Percentiles rank a stretch among this genome's conserved stretches.
Conservation (phyloP, 202 grass and related monocot genomes). For the Panicum hallii region DNA sequence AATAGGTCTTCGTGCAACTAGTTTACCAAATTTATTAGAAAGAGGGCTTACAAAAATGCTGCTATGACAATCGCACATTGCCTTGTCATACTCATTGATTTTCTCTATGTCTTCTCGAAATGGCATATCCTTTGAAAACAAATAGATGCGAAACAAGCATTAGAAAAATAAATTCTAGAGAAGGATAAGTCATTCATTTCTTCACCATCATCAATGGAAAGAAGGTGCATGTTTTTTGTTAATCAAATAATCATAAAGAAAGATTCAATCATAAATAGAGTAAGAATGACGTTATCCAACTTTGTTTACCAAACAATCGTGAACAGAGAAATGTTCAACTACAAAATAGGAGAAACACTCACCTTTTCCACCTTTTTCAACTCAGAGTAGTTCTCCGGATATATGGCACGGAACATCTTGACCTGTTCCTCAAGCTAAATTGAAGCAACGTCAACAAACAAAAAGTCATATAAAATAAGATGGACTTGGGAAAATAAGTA, state of each 20-base stretch:
- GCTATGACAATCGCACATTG: background rate
- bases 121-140: conserved; percentile 7
- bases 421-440: background rate
- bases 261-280: background rate
- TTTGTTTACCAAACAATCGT: background rate
- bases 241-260: background rate
- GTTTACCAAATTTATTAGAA: background rate
- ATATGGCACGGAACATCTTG: background rate
- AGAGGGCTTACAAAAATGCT: conserved; percentile 41
- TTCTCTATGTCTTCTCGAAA: conserved; percentile 25
- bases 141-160: background rate
- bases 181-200: background rate
- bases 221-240: background rate
- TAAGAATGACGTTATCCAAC: background rate
- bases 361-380: background rate
- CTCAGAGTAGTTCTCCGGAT: no score
- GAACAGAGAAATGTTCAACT: background rate
- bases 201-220: background rate
- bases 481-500: background rate
- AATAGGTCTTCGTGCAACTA: background rate
- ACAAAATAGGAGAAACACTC: background rate
- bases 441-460: background rate
- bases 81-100: background rate
- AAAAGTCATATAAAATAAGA: background rate
- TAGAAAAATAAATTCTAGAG: background rate